Percentiles rank a stretch among this genome's conserved stretches.
Evolutionary conservation across 2,329 filamentous ascomycete genomes (phyloP).

Genomic region (Dactylellina leptospora): DNA sequence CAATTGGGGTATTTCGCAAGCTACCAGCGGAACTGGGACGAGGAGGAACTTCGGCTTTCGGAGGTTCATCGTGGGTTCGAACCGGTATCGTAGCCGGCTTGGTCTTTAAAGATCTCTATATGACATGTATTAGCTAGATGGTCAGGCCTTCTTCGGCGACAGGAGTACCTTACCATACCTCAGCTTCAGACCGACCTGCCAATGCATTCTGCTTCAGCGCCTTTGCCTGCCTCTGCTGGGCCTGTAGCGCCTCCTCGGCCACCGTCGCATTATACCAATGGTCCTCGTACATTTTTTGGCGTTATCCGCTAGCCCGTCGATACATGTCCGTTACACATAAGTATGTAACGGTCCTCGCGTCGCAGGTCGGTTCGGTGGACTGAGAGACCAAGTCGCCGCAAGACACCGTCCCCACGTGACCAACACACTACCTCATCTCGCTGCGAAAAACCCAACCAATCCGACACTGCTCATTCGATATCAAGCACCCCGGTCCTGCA

Average conservation of each 20-base stretch:
- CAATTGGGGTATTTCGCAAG: conserved; percentile 21
- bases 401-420: conserved; percentile 24
- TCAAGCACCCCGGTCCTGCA: conserved; percentile 1
- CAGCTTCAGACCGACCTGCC: conserved; percentile 38
- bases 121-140: conserved; percentile 14
- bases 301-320: not conserved
- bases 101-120: conserved; percentile 11
- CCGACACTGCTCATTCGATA: conserved; percentile 22
- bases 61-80: conserved; percentile 51
- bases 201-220: conserved; percentile 21
- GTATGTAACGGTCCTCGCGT: not conserved
- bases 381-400: conserved; percentile 32
- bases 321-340: no score
- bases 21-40: conserved; percentile 55
- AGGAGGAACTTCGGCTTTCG: conserved; percentile 54
- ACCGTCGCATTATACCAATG: conserved; percentile 55
- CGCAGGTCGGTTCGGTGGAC: not conserved
- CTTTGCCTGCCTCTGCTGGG: conserved; percentile 14
- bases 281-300: conserved; percentile 58
- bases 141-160: not conserved
- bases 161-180: conserved; percentile 46
- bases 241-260: conserved; percentile 31
- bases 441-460: conserved; percentile 28
- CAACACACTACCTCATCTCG: conserved; percentile 9
- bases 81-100: conserved; percentile 8